These are phyloP conservation scores for Daldinia vernicosa DNA, from an alignment of 495 filamentous ascomycete genomes.

Conservation along the genomic window DNA sequence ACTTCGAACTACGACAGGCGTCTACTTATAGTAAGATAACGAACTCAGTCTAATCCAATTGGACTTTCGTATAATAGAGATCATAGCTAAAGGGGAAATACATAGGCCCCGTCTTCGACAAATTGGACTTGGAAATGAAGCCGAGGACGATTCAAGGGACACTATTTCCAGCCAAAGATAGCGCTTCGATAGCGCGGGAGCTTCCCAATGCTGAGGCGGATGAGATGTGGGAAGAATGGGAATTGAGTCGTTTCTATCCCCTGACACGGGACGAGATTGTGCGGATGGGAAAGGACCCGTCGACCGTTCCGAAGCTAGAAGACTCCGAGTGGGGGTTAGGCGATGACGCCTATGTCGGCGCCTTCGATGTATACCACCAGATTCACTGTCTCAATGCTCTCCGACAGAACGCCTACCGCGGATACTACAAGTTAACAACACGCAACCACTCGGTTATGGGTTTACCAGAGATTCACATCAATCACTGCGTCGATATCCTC, in stretches of 20 bases:
- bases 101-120: constrained; percentile 38
- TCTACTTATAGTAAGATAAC: constrained; percentile 33
- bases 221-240: constrained; percentile 46
- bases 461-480: constrained; percentile 40
- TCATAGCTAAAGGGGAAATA: neutral
- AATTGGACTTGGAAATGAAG: constrained; percentile 34
- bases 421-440: constrained; percentile 43
- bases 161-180: constrained; percentile 29
- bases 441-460: constrained; percentile 28
- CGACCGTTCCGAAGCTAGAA: constrained; percentile 44
- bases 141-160: constrained; percentile 33
- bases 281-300: constrained; percentile 51
- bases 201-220: constrained; percentile 46
- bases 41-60: neutral
- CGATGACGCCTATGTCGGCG: constrained; percentile 49
- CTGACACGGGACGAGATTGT: constrained; percentile 44
- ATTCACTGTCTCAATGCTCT: constrained; percentile 51
- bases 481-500: constrained; percentile 51
- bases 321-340: constrained; percentile 48
- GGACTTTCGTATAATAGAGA: neutral
- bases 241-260: constrained; percentile 43
- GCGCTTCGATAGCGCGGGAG: constrained; percentile 42
- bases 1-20: constrained; percentile 21
- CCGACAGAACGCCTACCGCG: constrained; percentile 45
- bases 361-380: constrained; percentile 50